These are phyloP conservation scores for Rhodosporidiobolus odoratus DNA, from an alignment of 768 basidiomycete genomes.

Conservation along the genomic window DNA sequence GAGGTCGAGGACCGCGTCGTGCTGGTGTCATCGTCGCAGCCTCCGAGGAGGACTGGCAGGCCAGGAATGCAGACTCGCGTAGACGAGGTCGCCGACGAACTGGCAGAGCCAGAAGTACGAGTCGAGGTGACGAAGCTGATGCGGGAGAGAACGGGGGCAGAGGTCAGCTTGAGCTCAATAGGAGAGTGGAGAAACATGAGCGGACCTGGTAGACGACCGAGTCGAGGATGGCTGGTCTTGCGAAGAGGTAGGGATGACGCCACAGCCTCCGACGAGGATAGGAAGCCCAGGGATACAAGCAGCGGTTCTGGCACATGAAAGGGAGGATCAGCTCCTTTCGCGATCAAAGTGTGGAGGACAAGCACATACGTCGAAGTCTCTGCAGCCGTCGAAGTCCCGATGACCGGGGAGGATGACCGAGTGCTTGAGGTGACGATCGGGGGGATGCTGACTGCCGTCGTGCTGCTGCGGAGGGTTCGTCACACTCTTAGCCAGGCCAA, in stretches of 20 bases:
- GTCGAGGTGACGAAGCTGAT: background rate
- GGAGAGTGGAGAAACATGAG: background rate
- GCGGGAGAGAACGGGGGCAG: background rate
- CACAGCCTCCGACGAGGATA: background rate
- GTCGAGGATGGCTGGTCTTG: background rate
- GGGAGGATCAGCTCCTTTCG: too few species aligned
- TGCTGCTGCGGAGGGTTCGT: too few species aligned
- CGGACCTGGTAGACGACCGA: background rate
- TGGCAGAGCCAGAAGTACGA: background rate
- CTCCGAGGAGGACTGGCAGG: background rate
- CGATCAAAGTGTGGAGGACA: too few species aligned
- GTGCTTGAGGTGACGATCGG: too few species aligned
- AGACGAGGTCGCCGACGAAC: background rate
- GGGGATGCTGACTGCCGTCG: too few species aligned
- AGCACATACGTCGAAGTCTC: too few species aligned
- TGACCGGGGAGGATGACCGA: too few species aligned
- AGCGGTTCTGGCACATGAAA: too few species aligned
- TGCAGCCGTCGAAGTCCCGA: too few species aligned
- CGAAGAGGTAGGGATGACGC: background rate
- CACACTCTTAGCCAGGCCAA: too few species aligned
- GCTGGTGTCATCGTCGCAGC: background rate
- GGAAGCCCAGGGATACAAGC: constrained; percentile 5
- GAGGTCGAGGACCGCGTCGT: background rate
- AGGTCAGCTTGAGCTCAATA: background rate
- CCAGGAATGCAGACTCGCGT: background rate